Evolutionary conservation across 208 protist genomes (phyloP).

Genomic region (Wallacemonas rigidus): DNA sequence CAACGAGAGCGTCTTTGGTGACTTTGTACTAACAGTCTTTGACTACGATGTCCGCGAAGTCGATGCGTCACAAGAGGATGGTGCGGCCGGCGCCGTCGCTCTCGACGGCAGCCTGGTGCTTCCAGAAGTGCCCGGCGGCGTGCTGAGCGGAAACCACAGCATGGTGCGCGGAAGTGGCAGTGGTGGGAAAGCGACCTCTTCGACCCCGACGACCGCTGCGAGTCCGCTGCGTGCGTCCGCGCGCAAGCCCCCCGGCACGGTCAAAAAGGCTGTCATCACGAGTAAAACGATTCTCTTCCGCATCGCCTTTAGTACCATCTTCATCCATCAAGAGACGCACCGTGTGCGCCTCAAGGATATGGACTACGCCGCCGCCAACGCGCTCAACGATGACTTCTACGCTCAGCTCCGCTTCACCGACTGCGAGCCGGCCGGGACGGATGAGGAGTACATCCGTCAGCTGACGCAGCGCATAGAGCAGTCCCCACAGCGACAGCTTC

Average conservation of each 20-base stretch:
- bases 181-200: neutral
- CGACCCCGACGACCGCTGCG: neutral
- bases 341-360: conserved; percentile 65
- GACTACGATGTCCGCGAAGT: conserved; percentile 41
- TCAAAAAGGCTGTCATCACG: conserved; percentile 24
- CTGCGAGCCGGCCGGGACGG: conserved; percentile 24
- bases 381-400: conserved; percentile 66
- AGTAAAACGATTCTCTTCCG: conserved; percentile 54
- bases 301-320: conserved; percentile 82
- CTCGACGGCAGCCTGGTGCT: conserved; percentile 13
- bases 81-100: neutral
- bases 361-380: conserved; percentile 62
- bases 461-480: conserved; percentile 65
- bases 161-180: neutral
- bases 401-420: conserved; percentile 63
- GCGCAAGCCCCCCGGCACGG: neutral
- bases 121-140: neutral
- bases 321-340: conserved; percentile 59
- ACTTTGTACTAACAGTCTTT: conserved; percentile 66
- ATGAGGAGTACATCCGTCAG: conserved; percentile 54
- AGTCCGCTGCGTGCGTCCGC: conserved; percentile 10
- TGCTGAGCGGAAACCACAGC: conserved; percentile 10
- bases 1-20: conserved; percentile 64
- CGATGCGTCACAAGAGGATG: conserved; percentile 3
- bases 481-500: conserved; percentile 57